These are phyloP conservation scores for Priceomyces medius DNA, from an alignment of 805 yeast species.

Conservation along the genomic window DNA sequence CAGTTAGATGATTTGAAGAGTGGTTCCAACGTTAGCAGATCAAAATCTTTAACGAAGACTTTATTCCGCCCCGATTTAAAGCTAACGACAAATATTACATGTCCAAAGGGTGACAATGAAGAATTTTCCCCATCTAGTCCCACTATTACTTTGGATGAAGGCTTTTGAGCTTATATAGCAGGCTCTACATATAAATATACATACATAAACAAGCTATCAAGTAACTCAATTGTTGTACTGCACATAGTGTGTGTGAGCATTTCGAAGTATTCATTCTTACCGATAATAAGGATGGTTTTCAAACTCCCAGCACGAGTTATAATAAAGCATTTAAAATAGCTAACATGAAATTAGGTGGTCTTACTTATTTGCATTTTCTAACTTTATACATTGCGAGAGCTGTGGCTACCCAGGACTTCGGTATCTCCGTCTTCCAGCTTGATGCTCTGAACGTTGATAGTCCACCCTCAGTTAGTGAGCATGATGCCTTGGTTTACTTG, in stretches of 20 bases:
- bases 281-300: conserved; percentile 2
- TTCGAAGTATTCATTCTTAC: not conserved
- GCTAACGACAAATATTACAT: conserved; percentile 17
- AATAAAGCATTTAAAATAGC: not conserved
- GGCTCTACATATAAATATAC: conserved; percentile 1
- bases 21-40: conserved; percentile 12
- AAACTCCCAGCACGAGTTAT: not conserved
- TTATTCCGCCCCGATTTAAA: conserved; percentile 33
- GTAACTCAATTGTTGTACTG: conserved; percentile 5
- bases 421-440: conserved; percentile 10
- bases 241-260: not conserved
- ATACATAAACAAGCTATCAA: conserved; percentile 1
- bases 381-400: conserved; percentile 5
- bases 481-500: conserved; percentile 41
- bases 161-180: conserved; percentile 13
- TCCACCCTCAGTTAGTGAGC: conserved; percentile 2
- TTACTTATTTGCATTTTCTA: conserved; percentile 4
- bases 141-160: conserved; percentile 40
- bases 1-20: conserved; percentile 21
- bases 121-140: conserved; percentile 25
- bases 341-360: conserved; percentile 7
- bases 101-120: not conserved
- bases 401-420: conserved; percentile 2
- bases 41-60: conserved; percentile 34
- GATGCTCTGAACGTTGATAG: not conserved